These are phyloP conservation scores for Aciculoconidium aculeatum DNA, from an alignment of 805 yeast genomes.

Conservation along the genomic window DNA sequence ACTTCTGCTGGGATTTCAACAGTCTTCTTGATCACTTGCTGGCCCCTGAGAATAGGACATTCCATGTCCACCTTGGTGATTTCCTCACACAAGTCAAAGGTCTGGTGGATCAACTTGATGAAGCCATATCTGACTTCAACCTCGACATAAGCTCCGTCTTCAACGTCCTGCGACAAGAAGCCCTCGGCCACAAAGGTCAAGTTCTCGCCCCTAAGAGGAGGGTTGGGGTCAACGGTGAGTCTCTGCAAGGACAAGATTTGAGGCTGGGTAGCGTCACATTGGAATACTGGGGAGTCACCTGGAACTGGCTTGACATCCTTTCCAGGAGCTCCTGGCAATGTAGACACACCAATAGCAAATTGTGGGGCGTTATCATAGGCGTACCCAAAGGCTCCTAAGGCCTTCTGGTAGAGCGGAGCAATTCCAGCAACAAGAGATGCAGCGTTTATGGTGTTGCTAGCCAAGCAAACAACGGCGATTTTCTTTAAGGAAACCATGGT, in stretches of 20 bases:
- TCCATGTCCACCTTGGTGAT: constrained; percentile 74
- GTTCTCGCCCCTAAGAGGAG: constrained; percentile 82
- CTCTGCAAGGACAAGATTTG: constrained; percentile 60
- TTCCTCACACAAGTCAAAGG: constrained; percentile 90
- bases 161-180: constrained; percentile 44
- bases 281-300: constrained; percentile 80
- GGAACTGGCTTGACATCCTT: constrained; percentile 65
- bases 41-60: constrained; percentile 78
- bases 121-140: constrained; percentile 91
- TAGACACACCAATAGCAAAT: constrained; percentile 5
- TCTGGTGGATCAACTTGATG: constrained; percentile 79
- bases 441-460: constrained; percentile 13
- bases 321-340: constrained; percentile 29
- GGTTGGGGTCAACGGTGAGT: constrained; percentile 72
- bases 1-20: constrained; percentile 88
- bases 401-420: constrained; percentile 8
- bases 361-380: constrained; percentile 2
- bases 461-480: constrained; percentile 9
- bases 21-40: constrained; percentile 55
- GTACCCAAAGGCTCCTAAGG: constrained; percentile 4
- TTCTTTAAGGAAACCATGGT: constrained; percentile 20
- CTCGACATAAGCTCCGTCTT: constrained; percentile 89
- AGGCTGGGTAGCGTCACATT: constrained; percentile 60
- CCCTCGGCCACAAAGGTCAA: constrained; percentile 79
- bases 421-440: constrained; percentile 18